A percentile compares a stretch with the other conserved stretches of the same genome.
These are phyloP conservation scores for Phytopythium mirpurense DNA, from an alignment of 352 stramenopile genomes.

Conservation along the genomic window DNA sequence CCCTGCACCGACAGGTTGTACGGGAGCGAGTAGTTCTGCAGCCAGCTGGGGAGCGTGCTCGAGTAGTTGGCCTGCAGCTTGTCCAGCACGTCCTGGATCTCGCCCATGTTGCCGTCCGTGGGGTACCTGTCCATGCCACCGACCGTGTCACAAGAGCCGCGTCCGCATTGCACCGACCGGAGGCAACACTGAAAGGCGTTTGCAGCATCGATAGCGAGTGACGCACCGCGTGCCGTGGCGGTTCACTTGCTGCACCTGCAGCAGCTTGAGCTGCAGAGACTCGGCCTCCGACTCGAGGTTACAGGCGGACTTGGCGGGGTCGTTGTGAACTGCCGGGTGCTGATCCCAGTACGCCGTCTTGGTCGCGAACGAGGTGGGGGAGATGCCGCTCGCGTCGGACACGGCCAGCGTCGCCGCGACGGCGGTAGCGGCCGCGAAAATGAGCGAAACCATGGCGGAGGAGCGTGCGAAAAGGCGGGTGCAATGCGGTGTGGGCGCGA, in stretches of 20 bases:
- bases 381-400: conserved; percentile 2
- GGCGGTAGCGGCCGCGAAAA: conserved; percentile 5
- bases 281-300: conserved; percentile 19
- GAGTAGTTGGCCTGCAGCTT: conserved; percentile 39
- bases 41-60: conserved; percentile 34
- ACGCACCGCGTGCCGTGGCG: conserved; percentile 56
- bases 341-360: conserved; percentile 61
- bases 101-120: conserved; percentile 39
- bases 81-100: conserved; percentile 34
- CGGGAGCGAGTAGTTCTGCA: conserved; percentile 48
- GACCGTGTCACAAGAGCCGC: too few species aligned
- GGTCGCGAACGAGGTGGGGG: conserved; percentile 33
- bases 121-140: conserved; percentile 25
- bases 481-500: not conserved
- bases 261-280: conserved; percentile 32
- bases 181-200: too few species aligned
- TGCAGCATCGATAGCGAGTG: too few species aligned
- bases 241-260: conserved; percentile 54
- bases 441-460: conserved; percentile 6
- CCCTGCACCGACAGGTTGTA: conserved; percentile 50
- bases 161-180: too few species aligned
- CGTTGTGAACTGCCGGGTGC: conserved; percentile 9
- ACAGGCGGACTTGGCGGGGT: conserved; percentile 12
- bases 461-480: not conserved
- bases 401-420: not conserved